phyloP scores from a whole-genome alignment of 768 basidiomycete genomes.

The Boletellus ananiceps region DNA sequence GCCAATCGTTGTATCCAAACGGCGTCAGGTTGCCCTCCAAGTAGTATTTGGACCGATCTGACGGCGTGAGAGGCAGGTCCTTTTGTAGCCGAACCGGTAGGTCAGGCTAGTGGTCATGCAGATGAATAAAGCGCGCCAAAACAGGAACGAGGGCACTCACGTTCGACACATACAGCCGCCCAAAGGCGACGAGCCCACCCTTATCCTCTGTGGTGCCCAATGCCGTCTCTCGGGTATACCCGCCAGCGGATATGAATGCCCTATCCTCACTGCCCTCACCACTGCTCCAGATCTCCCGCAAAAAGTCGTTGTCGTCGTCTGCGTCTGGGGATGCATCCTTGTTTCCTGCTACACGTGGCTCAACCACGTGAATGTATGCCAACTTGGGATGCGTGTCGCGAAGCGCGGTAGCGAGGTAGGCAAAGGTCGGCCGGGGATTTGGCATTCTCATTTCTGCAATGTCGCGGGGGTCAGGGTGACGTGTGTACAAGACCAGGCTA shows the following conservation, averaged over 20 bases:
- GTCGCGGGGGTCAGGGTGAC: background rate
- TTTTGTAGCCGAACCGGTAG: background rate
- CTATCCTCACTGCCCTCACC: background rate
- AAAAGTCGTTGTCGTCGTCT: constrained; percentile 36
- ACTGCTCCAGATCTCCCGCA: constrained; percentile 23
- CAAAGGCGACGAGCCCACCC: constrained; percentile 24
- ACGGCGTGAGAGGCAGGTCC: background rate
- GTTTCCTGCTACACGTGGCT: constrained; percentile 20
- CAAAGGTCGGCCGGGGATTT: constrained; percentile 26
- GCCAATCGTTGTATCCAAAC: background rate
- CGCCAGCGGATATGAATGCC: background rate
- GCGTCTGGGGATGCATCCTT: too few relatives aligned
- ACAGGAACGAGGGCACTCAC: too few relatives aligned
- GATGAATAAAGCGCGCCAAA: too few relatives aligned
- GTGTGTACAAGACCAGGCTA: too few relatives aligned
- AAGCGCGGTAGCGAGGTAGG: constrained; percentile 29
- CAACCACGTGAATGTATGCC: constrained; percentile 41
- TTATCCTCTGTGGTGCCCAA: background rate
- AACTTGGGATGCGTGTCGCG: constrained; percentile 29
- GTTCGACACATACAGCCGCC: constrained; percentile 3
- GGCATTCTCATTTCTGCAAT: constrained; percentile 29
- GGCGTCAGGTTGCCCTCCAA: background rate
- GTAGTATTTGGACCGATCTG: background rate
- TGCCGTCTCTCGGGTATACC: background rate
- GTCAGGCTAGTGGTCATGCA: background rate